Evolutionary conservation across 1,284 basidiomycete species (phyloP).

Genomic region (Vanrija pseudolonga): DNA sequence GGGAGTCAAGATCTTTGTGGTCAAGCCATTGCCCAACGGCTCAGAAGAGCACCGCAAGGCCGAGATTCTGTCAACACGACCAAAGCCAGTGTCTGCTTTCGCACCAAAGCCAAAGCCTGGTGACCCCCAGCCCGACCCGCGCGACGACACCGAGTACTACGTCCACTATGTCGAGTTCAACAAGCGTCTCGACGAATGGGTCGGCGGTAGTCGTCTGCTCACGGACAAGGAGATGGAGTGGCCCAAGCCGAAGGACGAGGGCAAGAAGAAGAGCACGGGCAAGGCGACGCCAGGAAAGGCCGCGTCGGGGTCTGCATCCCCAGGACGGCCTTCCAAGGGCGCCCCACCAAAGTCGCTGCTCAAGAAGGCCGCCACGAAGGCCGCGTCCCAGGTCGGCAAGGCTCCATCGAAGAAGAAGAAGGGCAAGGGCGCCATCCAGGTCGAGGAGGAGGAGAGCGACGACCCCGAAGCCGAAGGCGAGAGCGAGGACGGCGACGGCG

Average conservation of each 20-base stretch:
- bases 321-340: slow-evolving; percentile 17
- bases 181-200: slow-evolving; percentile 98
- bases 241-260: slow-evolving; percentile 57
- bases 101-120: slow-evolving; percentile 59
- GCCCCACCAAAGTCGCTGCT: slow-evolving; percentile 54
- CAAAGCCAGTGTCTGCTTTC: slow-evolving; percentile 60
- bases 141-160: slow-evolving; percentile 85
- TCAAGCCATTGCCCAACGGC: slow-evolving; percentile 68
- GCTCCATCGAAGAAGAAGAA: slow-evolving; percentile 47
- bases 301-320: slow-evolving; percentile 19
- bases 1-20: slow-evolving; percentile 89
- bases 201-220: slow-evolving; percentile 81
- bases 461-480: slow-evolving; percentile 50
- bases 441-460: slow-evolving; percentile 49
- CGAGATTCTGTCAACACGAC: slow-evolving; percentile 87
- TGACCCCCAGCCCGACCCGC: slow-evolving; percentile 40
- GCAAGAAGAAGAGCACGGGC: slow-evolving; percentile 44
- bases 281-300: slow-evolving; percentile 49
- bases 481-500: slow-evolving; percentile 59
- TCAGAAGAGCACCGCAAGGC: slow-evolving; percentile 81
- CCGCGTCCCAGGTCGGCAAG: slow-evolving; percentile 46
- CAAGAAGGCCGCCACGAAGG: slow-evolving; percentile 73
- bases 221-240: slow-evolving; percentile 85
- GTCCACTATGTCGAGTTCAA: slow-evolving; percentile 98
- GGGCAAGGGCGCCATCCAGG: slow-evolving; percentile 31